Conservation (phyloP, 2,329 filamentous ascomycete genomes). For the Xylariaceae sp. region DNA sequence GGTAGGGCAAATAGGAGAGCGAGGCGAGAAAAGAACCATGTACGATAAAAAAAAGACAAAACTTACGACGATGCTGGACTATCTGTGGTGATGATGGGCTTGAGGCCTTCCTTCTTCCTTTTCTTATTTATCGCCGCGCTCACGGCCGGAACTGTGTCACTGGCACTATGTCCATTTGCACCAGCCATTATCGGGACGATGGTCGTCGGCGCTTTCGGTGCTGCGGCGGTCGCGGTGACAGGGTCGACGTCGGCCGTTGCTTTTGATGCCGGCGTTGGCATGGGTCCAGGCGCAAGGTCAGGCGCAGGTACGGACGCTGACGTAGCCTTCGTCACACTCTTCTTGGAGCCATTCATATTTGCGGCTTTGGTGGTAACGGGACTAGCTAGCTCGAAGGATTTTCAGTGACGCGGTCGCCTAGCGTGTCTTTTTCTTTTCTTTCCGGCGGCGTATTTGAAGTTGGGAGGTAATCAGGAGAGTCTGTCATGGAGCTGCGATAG, state of each 20-base stretch:
- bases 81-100: conserved; percentile 72
- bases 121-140: conserved; percentile 51
- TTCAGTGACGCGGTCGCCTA: too few relatives aligned
- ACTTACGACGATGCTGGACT: conserved; percentile 37
- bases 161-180: conserved; percentile 29
- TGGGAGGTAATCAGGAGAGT: too few relatives aligned
- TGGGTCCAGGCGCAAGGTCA: conserved; percentile 3
- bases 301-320: conserved; percentile 4
- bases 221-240: conserved; percentile 3
- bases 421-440: too few relatives aligned
- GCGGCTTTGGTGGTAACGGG: conserved; percentile 4
- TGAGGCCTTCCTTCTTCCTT: conserved; percentile 67
- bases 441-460: too few relatives aligned
- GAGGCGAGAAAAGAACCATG: background rate
- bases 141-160: conserved; percentile 17
- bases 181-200: conserved; percentile 29
- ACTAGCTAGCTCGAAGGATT: too few relatives aligned
- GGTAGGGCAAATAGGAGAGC: too few relatives aligned
- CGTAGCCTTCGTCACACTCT: conserved; percentile 17
- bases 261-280: conserved; percentile 6
- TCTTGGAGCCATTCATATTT: conserved; percentile 26
- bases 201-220: conserved; percentile 13
- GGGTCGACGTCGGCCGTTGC: conserved; percentile 4
- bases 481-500: too few relatives aligned
- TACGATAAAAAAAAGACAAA: conserved; percentile 3